Percentiles rank a stretch among this genome's conserved stretches.
phyloP scores from a whole-genome alignment of 2,329 filamentous ascomycete genomes.

The Blumeriella jaapii region DNA sequence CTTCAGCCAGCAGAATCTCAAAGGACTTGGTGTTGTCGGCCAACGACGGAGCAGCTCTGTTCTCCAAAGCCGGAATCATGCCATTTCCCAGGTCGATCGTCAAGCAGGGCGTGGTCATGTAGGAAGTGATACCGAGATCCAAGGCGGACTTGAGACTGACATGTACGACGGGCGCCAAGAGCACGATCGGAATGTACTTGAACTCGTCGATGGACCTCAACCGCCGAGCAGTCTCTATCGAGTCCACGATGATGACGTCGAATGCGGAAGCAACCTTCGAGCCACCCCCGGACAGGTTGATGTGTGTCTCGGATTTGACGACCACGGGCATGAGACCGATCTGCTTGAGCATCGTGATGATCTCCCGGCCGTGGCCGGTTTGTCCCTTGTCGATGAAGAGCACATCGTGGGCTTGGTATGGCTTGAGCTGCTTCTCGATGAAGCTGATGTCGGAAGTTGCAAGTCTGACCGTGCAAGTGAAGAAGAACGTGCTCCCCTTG shows the following conservation, averaged over 20 bases:
- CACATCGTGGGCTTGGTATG: conserved; percentile 87
- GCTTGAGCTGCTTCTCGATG: conserved; percentile 72
- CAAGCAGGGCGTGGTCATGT: conserved; percentile 95
- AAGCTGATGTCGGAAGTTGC: conserved; percentile 67
- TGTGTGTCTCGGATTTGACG: conserved; percentile 66
- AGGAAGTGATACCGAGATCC: conserved; percentile 94
- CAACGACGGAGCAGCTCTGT: conserved; percentile 78
- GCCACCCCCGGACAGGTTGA: conserved; percentile 46
- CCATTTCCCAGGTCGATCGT: conserved; percentile 92
- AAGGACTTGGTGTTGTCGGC: conserved; percentile 93
- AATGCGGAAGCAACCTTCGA: conserved; percentile 40
- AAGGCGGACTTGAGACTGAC: conserved; percentile 88
- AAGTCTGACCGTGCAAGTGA: conserved; percentile 83
- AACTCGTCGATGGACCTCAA: conserved; percentile 84
- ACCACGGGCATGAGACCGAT: conserved; percentile 75
- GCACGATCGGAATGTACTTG: conserved; percentile 93
- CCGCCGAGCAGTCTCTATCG: conserved; percentile 77
- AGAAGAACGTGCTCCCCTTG: conserved; percentile 89
- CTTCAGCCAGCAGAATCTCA: conserved; percentile 88
- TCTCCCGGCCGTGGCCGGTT: conserved; percentile 64
- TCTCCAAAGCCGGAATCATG: conserved; percentile 90
- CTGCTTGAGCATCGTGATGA: conserved; percentile 64
- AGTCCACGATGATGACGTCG: conserved; percentile 93
- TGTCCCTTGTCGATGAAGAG: conserved; percentile 89
- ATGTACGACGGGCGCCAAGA: conserved; percentile 78